These are phyloP conservation scores for Calocera viscosa DNA, from an alignment of 768 basidiomycete species.

Conservation along the genomic window DNA sequence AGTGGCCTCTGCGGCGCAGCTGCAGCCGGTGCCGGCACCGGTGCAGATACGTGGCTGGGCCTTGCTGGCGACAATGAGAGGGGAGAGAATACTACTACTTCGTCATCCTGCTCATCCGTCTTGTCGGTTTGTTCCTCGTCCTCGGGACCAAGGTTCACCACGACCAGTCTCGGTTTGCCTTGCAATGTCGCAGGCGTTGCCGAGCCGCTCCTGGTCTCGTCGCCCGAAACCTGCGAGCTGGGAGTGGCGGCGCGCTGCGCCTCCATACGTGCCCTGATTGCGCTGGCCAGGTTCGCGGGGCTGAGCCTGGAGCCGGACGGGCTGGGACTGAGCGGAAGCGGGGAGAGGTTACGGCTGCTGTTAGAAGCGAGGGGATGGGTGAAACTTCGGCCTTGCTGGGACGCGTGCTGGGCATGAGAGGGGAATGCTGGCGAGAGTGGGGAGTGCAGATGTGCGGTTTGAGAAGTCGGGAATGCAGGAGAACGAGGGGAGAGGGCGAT, in stretches of 20 bases:
- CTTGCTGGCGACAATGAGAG: background rate
- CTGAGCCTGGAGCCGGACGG: background rate
- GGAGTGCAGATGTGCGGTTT: background rate
- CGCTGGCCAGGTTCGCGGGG: background rate
- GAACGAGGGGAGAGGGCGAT: background rate
- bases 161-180: background rate
- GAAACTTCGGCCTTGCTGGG: background rate
- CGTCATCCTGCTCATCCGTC: background rate
- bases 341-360: background rate
- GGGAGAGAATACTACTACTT: background rate
- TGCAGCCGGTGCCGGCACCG: background rate
- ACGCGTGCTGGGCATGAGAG: background rate
- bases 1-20: background rate
- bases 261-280: background rate
- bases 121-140: background rate
- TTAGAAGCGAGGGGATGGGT: background rate
- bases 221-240: background rate
- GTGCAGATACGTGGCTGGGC: background rate
- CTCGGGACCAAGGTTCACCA: background rate
- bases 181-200: background rate
- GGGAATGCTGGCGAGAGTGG: background rate
- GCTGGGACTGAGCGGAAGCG: background rate
- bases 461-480: background rate
- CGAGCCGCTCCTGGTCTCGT: background rate
- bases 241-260: background rate